Evolutionary conservation across 495 filamentous ascomycete species (phyloP), one percentile per base, ranked within the genome.

Genomic region (Neurospora sublineolata): DNA sequence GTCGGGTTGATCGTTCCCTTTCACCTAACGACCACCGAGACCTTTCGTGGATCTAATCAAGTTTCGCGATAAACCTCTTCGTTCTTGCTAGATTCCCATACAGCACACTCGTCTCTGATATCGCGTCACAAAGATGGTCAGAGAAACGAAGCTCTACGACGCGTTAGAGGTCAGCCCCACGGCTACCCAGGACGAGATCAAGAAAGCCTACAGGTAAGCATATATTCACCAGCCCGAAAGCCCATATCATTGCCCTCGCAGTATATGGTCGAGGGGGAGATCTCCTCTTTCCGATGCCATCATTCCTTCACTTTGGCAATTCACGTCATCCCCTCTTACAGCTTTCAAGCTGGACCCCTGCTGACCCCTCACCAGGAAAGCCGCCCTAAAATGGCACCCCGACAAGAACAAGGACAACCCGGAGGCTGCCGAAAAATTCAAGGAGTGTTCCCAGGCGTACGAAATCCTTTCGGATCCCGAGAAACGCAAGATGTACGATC

Each of bases 361-460:
- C 73, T 78, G 73, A 77, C 75, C 72, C 71, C 68, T 70, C 37
- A 71, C 70, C 74, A 94, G 93, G 73, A 96, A 95, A 85, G 86
- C 88, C 42, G 96, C 95, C 60, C 83, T 99, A 78, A 97, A 97
- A 84, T 90, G 89, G 78, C 95, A 99, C 78, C 95, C 95, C 0
- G 95, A 99, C 81, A 98, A 98, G 85, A 98, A 98, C 84, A 94
- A 94, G 79, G 91, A 96, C 80, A 92, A 95, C 75, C 90, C 93
- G 20, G 78, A 86, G 20, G 91, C 93, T 30, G 83, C 88, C 70
- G 94, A 98, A 74, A 96, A 92, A 77, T 99, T 99, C 82, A 94
- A 94, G 84, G 94, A 98, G 76, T 89, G 93, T 68, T 97, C 93
- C 2, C 94, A 98, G 82, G 95, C 95, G 64, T 99, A 97, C 83